Conservation (phyloP, 805 yeast genomes). For the Danielia oregonensis region DNA sequence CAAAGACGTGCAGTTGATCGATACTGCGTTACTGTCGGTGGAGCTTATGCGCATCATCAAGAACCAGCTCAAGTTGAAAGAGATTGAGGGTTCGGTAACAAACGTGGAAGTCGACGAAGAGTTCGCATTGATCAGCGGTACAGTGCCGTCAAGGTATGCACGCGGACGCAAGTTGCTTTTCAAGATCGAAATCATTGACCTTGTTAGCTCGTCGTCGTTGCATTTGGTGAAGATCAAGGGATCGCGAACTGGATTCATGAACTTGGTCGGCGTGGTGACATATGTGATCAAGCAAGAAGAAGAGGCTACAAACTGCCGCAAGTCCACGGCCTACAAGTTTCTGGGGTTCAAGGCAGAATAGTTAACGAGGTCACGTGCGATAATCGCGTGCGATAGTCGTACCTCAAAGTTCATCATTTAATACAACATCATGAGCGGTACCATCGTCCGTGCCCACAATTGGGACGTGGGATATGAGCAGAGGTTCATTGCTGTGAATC, state of each 20-base stretch:
- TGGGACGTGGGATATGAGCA: constrained; percentile 61
- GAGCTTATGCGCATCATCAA: constrained; percentile 33
- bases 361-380: no score
- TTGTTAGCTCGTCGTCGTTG: constrained; percentile 35
- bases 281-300: constrained; percentile 46
- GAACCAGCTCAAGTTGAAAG: constrained; percentile 42
- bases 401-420: constrained; percentile 2
- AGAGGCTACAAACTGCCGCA: constrained; percentile 15
- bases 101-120: constrained; percentile 41
- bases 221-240: constrained; percentile 44
- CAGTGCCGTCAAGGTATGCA: constrained; percentile 45
- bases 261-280: constrained; percentile 39
- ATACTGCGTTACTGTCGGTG: constrained; percentile 26
- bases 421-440: constrained; percentile 48
- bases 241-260: constrained; percentile 42
- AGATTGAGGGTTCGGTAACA: constrained; percentile 47
- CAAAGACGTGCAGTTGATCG: constrained; percentile 28
- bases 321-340: constrained; percentile 4
- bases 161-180: constrained; percentile 45
- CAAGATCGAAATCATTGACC: constrained; percentile 39
- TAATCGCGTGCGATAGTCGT: no score
- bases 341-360: constrained; percentile 1
- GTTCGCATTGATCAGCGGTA: constrained; percentile 42
- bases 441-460: constrained; percentile 51
- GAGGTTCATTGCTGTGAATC: constrained; percentile 64